Conservation (phyloP, 2,329 filamentous ascomycete genomes). For the Podosphaera leucotricha region DNA sequence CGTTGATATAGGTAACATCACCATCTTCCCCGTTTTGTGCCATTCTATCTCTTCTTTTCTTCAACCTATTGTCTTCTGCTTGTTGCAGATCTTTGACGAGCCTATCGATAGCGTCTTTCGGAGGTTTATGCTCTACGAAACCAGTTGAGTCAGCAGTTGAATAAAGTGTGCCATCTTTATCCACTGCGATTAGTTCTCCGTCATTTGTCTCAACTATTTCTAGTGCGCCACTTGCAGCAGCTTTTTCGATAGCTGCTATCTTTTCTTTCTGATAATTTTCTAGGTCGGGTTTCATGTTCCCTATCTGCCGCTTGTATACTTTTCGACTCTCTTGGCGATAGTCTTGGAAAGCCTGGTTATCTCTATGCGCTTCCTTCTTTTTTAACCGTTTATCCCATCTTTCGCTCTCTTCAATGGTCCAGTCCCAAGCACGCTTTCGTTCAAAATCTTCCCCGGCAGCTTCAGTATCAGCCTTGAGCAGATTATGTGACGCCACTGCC, state of each 20-base stretch:
- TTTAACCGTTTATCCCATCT: constrained; percentile 77
- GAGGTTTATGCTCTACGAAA: constrained; percentile 67
- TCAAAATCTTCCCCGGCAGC: constrained; percentile 80
- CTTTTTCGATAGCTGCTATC: constrained; percentile 59
- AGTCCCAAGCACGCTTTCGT: constrained; percentile 95
- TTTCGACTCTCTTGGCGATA: constrained; percentile 74
- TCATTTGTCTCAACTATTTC: constrained; percentile 92
- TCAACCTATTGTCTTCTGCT: constrained; percentile 66
- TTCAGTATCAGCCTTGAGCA: constrained; percentile 77
- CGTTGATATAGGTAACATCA: constrained; percentile 97
- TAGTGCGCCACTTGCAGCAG: constrained; percentile 61
- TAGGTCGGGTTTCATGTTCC: constrained; percentile 50
- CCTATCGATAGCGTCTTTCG: constrained; percentile 67
- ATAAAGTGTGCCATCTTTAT: constrained; percentile 77
- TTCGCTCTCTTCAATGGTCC: constrained; percentile 87
- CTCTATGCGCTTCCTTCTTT: constrained; percentile 59
- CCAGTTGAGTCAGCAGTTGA: constrained; percentile 63
- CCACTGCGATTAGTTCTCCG: constrained; percentile 81
- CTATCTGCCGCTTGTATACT: constrained; percentile 78
- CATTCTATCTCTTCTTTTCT: constrained; percentile 64
- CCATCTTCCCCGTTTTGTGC: constrained; percentile 59
- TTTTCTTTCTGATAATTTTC: constrained; percentile 77
- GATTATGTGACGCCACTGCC: constrained; percentile 73
- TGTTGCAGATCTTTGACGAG: constrained; percentile 69
- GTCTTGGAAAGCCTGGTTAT: constrained; percentile 77